A percentile compares a stretch with the other conserved stretches of the same genome.
These are phyloP conservation scores for Hawksworthiomyces lignivorus DNA, from an alignment of 2,329 filamentous ascomycete genomes.

Conservation along the genomic window DNA sequence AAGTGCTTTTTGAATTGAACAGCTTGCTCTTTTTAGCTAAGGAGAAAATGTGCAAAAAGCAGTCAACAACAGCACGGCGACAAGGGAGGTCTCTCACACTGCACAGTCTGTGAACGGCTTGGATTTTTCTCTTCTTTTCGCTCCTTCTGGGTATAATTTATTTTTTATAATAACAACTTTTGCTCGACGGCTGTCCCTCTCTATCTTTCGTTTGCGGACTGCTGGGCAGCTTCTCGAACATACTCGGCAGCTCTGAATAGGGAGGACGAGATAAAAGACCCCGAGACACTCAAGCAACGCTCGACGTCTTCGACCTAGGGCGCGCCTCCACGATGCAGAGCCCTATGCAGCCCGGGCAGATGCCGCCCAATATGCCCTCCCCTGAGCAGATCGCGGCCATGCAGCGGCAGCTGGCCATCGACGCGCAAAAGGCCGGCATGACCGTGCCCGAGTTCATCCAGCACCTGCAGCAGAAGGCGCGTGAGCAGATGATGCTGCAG, in stretches of 20 bases:
- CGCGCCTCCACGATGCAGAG: constrained; percentile 19
- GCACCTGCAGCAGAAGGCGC: constrained; percentile 51
- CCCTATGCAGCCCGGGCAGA: constrained; percentile 19
- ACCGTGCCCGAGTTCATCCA: constrained; percentile 77
- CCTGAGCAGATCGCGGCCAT: constrained; percentile 81
- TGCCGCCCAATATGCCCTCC: constrained; percentile 45
- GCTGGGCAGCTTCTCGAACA: no score
- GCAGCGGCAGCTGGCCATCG: constrained; percentile 72
- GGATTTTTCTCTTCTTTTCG: background rate
- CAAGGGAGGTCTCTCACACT: no score
- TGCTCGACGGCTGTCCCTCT: no score
- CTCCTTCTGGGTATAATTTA: background rate
- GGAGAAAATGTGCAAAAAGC: no score
- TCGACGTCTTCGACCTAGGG: no score
- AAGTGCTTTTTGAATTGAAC: constrained; percentile 9
- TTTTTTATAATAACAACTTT: no score
- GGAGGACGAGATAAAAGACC: no score
- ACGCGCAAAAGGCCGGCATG: constrained; percentile 80
- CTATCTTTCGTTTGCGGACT: no score
- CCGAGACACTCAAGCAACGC: no score
- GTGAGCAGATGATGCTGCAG: constrained; percentile 40
- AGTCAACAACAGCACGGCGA: no score
- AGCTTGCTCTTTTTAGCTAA: constrained; percentile 9
- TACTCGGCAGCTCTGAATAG: no score
- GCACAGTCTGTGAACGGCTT: no score